phyloP scores from a whole-genome alignment of 2,329 filamentous ascomycete genomes.

The Stemphylium lycopersici region DNA sequence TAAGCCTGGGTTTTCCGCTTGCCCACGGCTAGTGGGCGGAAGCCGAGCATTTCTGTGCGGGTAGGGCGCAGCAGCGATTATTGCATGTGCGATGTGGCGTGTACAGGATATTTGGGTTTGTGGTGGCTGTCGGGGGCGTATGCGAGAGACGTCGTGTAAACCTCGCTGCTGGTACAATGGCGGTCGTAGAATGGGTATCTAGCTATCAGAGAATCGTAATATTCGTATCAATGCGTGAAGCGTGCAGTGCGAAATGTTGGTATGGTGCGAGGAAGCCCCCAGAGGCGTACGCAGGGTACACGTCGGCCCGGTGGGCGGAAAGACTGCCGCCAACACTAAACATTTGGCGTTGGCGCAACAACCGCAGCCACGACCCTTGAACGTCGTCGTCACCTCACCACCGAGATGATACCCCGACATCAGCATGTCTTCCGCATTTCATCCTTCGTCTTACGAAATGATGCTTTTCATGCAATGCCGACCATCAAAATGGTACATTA shows the following conservation, averaged over 20 bases:
- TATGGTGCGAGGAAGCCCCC: background rate
- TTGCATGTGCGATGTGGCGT: slow-evolving; percentile 7
- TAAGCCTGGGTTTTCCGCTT: slow-evolving; percentile 47
- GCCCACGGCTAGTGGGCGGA: slow-evolving; percentile 45
- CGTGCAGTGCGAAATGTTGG: background rate
- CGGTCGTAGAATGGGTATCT: background rate
- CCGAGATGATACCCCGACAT: background rate
- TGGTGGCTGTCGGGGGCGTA: background rate
- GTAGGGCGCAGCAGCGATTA: background rate
- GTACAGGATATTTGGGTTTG: background rate
- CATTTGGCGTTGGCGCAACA: slow-evolving; percentile 15
- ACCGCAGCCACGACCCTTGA: background rate
- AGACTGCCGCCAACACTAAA: slow-evolving; percentile 13
- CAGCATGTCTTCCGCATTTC: too few species aligned
- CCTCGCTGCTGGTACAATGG: background rate
- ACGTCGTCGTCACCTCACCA: background rate
- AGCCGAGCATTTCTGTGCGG: slow-evolving; percentile 41
- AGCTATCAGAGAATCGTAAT: background rate
- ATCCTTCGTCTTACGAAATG: too few species aligned
- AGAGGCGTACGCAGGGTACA: background rate
- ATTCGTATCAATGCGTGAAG: slow-evolving; percentile 14
- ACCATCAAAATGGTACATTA: too few species aligned
- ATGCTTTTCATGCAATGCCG: too few species aligned
- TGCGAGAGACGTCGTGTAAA: background rate
- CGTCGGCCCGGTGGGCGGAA: slow-evolving; percentile 5